A percentile compares a stretch with the other conserved stretches of the same genome.
Evolutionary conservation across 2,329 filamentous ascomycete genomes (phyloP).

Genomic region (Aureobasidium sp.): DNA sequence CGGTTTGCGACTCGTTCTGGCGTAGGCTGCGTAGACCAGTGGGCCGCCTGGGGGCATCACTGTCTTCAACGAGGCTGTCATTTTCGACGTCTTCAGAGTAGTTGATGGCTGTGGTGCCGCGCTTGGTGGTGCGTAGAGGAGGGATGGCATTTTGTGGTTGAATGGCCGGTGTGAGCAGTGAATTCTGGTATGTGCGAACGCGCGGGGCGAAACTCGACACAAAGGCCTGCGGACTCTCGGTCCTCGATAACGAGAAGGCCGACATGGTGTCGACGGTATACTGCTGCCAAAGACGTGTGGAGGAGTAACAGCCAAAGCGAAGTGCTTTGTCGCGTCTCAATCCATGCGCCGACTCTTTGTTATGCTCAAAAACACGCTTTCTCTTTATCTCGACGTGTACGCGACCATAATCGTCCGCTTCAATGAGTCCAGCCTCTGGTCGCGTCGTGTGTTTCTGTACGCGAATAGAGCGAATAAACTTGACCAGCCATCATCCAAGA

Average conservation of each 20-base stretch:
- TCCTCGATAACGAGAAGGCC: conserved; percentile 26
- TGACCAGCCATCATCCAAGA: background rate
- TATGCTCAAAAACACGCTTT: background rate
- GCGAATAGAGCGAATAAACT: conserved; percentile 7
- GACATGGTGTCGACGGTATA: conserved; percentile 25
- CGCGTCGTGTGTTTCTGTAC: background rate
- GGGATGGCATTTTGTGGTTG: conserved; percentile 62
- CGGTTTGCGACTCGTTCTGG: conserved; percentile 57
- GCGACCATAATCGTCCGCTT: background rate
- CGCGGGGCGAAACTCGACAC: conserved; percentile 88
- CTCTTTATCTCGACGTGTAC: background rate
- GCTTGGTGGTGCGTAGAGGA: conserved; percentile 77
- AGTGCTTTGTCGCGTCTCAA: conserved; percentile 11
- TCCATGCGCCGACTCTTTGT: background rate
- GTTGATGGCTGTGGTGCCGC: conserved; percentile 93
- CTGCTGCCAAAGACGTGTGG: conserved; percentile 1
- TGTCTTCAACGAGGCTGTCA: conserved; percentile 62
- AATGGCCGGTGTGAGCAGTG: conserved; percentile 71
- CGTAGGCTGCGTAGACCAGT: conserved; percentile 79
- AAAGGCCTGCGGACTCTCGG: conserved; percentile 71
- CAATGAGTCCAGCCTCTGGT: background rate
- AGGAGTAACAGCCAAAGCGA: conserved; percentile 8
- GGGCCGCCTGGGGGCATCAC: conserved; percentile 61
- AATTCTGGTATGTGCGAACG: conserved; percentile 83
- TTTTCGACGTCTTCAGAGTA: conserved; percentile 96